These are phyloP conservation scores for Aphanomyces euteiches DNA, from an alignment of 352 stramenopile species.

Conservation along the genomic window DNA sequence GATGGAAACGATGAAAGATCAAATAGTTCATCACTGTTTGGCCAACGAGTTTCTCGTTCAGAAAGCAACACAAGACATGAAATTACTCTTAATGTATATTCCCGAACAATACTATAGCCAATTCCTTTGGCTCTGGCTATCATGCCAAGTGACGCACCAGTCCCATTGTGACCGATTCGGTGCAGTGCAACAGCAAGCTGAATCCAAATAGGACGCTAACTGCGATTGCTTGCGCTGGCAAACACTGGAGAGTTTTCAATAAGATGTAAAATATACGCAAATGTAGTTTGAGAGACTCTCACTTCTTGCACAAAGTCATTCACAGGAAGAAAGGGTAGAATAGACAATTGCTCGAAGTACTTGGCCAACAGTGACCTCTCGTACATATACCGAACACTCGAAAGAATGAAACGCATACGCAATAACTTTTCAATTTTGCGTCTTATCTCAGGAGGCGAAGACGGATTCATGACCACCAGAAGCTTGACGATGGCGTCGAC, in stretches of 20 bases:
- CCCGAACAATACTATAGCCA: neutral
- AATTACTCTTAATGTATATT: neutral
- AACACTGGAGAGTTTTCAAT: neutral
- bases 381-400: neutral
- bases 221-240: neutral
- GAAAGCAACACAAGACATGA: too few species aligned
- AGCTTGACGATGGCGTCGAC: neutral
- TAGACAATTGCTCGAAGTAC: neutral
- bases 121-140: too few species aligned
- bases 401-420: neutral
- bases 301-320: slow-evolving; percentile 5
- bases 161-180: neutral
- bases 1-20: too few species aligned
- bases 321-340: neutral
- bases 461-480: neutral
- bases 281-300: slow-evolving; percentile 1
- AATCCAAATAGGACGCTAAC: neutral
- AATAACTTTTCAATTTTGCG: neutral
- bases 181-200: neutral
- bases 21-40: too few species aligned
- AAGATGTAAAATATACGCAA: slow-evolving; percentile 1
- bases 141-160: too few species aligned
- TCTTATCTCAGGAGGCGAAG: neutral
- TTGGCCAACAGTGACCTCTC: neutral
- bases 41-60: too few species aligned